phyloP scores from a whole-genome alignment of 192 early-diverging fungal genomes.

The Cetraspora pellucida region DNA sequence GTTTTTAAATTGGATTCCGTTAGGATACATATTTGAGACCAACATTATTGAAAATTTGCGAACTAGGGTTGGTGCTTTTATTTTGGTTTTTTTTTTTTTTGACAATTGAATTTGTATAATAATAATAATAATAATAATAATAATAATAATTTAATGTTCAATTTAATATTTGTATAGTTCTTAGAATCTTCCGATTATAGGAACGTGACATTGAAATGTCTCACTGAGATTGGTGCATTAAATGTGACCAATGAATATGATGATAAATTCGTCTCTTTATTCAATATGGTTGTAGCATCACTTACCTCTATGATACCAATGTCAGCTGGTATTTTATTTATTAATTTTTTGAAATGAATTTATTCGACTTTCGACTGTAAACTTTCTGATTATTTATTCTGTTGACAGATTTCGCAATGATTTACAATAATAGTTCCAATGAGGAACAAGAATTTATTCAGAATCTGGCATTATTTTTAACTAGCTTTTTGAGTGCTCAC shows the following conservation, averaged over 20 bases:
- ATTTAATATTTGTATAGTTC: constrained; percentile 60
- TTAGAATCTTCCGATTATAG: constrained; percentile 84
- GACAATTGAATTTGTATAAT: not conserved
- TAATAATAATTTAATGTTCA: not conserved
- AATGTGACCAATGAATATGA: constrained; percentile 79
- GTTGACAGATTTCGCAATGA: constrained; percentile 68
- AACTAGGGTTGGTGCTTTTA: constrained; percentile 58
- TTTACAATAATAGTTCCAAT: constrained; percentile 83
- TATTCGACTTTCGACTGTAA: not conserved
- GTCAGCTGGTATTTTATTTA: constrained; percentile 53
- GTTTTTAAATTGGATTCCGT: constrained; percentile 98
- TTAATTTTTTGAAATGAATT: not conserved
- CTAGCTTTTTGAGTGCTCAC: constrained; percentile 82
- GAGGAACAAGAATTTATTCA: constrained; percentile 97
- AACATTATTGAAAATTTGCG: constrained; percentile 84
- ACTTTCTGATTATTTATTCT: not conserved
- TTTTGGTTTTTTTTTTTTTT: not conserved
- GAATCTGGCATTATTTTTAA: constrained; percentile 91
- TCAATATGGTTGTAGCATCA: constrained; percentile 75
- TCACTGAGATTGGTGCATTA: constrained; percentile 95
- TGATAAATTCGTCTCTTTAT: constrained; percentile 86
- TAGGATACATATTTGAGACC: constrained; percentile 98
- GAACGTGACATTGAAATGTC: constrained; percentile 93
- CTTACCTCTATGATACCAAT: constrained; percentile 73
- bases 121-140: constrained; percentile 1